Conservation (phyloP, 768 basidiomycete species). For the Punctularia strigosozonata region DNA sequence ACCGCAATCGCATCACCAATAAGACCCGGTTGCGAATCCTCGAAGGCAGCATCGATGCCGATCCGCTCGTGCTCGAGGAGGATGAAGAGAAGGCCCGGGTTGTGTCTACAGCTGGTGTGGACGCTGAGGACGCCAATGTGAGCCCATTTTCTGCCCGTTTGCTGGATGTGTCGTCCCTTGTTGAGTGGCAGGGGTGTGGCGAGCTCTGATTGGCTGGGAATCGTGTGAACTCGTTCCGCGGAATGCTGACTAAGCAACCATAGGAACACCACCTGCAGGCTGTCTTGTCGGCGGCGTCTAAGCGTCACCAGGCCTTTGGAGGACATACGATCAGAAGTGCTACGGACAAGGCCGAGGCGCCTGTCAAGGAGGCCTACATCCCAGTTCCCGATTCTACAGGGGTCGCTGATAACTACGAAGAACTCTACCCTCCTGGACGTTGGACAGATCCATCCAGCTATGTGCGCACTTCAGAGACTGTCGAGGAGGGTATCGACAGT, state of each 20-base stretch:
- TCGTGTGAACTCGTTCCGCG: constrained; percentile 35
- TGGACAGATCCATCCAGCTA: constrained; percentile 76
- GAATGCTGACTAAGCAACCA: constrained; percentile 38
- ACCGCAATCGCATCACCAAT: constrained; percentile 86
- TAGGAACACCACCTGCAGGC: constrained; percentile 51
- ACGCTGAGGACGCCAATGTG: constrained; percentile 90
- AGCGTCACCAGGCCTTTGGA: constrained; percentile 27
- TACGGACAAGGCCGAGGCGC: constrained; percentile 23
- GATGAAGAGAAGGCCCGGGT: constrained; percentile 79
- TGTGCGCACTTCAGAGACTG: constrained; percentile 73
- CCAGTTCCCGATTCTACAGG: constrained; percentile 90
- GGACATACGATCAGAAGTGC: constrained; percentile 24
- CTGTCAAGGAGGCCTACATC: constrained; percentile 61
- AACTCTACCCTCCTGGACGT: constrained; percentile 53
- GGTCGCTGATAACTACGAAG: constrained; percentile 63
- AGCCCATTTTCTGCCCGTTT: constrained; percentile 27
- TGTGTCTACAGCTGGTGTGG: constrained; percentile 76
- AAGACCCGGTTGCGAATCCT: constrained; percentile 83
- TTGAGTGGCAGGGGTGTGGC: constrained; percentile 32
- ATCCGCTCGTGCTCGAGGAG: constrained; percentile 70
- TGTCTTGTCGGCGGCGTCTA: constrained; percentile 42
- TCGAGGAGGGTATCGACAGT: constrained; percentile 59
- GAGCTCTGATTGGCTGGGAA: constrained; percentile 30
- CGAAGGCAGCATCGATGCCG: constrained; percentile 72
- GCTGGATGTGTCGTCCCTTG: constrained; percentile 26